Base-by-base conservation (phyloP, 192 early-diverging fungal species). In the Coemansia sp. region DNA sequence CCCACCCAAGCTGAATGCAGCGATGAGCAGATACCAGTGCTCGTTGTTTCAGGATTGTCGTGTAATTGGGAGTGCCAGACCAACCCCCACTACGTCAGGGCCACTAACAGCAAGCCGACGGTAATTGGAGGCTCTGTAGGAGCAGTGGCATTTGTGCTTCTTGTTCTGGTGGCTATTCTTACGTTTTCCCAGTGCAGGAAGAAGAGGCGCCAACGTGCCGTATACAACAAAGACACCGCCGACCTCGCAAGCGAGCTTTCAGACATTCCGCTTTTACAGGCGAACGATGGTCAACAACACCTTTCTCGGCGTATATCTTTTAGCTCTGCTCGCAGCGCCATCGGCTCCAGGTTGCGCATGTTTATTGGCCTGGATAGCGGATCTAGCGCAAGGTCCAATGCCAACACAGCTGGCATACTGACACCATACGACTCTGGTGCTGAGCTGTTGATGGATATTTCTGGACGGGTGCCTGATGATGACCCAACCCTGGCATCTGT, bases 211-310 rank as follows among this genome's bases (percentile, higher is more conserved):
- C 65, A 71, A 65, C 69, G 66, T 3, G 62, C 66, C 4, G 61
- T 65, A n/a, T 80, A 71, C 17, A 3, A 57, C 9, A 70, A 71
- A 20, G 77, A 80, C 69, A 71, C 77, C 0, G 73, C 63, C 11
- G 77, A 80, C 49, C 65, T 80, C 32, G 77, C 65, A 14, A 71
- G 67, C 54, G 77, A 80, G 48, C 77, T 80, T 5, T 74, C 77
- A 4, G 66, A 62, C 20, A 43, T 46, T 19, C 77, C 72, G 25
- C 69, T 80, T 13, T 46, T 80, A 22, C 64, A 53, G 29, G 33
- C 50, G 10, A 14, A 15, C 17, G 7, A 68, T n/a, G 17, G 36
- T 49, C 34, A 20, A 2, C 54, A 74, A 14, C 61, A 4, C 17
- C 49, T 34, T 38, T 23, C n/a, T 25, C 3, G 8, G 2, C 9